These are phyloP conservation scores for Eragrostis curvula DNA, from an alignment of 176 grass and related monocot species.

Conservation along the genomic window DNA sequence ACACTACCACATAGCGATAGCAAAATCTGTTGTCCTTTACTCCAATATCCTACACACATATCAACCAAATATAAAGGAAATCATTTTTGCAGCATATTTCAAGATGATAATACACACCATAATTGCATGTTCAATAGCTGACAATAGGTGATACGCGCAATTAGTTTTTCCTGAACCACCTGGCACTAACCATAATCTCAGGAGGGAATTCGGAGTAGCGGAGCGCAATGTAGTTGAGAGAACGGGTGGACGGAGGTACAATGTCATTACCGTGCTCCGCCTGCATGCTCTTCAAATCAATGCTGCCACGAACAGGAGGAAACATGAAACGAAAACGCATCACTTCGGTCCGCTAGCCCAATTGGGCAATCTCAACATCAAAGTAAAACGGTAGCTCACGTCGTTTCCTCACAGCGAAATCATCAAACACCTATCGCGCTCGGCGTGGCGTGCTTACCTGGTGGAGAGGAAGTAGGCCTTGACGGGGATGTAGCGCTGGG, in stretches of 20 bases:
- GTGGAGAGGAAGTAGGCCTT: conserved; percentile 94
- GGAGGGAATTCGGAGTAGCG: conserved; percentile 74
- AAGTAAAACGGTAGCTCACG: neutral
- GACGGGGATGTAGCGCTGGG: conserved; percentile 72
- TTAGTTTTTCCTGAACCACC: conserved; percentile 12
- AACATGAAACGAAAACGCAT: conserved; percentile 16
- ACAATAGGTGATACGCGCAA: neutral
- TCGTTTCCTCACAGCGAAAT: conserved; percentile 12
- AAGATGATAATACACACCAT: neutral
- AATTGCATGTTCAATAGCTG: neutral
- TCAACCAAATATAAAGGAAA: conserved; percentile 32
- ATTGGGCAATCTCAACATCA: neutral
- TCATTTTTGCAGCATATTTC: neutral
- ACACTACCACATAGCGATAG: conserved; percentile 80
- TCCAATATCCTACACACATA: conserved; percentile 60
- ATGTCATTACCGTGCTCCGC: conserved; percentile 63
- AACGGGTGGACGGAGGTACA: conserved; percentile 76
- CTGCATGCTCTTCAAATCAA: conserved; percentile 93
- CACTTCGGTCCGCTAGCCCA: neutral
- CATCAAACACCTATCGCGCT: conserved; percentile 41
- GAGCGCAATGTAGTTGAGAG: conserved; percentile 77
- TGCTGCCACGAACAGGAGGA: conserved; percentile 50
- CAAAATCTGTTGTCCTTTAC: conserved; percentile 72
- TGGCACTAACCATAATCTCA: conserved; percentile 67
- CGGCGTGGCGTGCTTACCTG: conserved; percentile 43